Conservation (phyloP, 1,284 basidiomycete genomes). For the Filobasidium uniguttulatum region DNA sequence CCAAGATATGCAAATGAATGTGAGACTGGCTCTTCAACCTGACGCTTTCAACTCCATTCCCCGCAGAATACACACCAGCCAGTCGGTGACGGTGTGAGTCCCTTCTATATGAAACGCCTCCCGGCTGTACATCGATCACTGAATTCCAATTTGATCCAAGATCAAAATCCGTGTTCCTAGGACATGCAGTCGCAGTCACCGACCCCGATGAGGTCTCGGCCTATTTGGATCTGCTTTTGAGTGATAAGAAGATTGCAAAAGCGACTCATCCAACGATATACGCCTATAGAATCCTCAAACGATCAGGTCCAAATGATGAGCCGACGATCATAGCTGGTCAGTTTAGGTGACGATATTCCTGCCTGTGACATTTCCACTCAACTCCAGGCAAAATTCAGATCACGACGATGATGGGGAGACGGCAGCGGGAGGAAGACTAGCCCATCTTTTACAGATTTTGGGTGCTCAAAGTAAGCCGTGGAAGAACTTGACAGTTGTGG, state of each 20-base stretch:
- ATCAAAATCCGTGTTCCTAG: slow-evolving; percentile 68
- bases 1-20: neutral
- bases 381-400: slow-evolving; percentile 41
- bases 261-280: slow-evolving; percentile 81
- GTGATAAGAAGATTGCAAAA: slow-evolving; percentile 45
- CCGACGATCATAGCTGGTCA: slow-evolving; percentile 26
- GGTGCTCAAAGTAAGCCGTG: slow-evolving; percentile 24
- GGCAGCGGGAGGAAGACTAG: slow-evolving; percentile 71
- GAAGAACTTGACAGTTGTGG: neutral
- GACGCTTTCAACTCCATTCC: neutral
- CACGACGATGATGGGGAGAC: slow-evolving; percentile 89
- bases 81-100: slow-evolving; percentile 2
- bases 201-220: slow-evolving; percentile 63
- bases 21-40: neutral
- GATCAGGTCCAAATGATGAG: slow-evolving; percentile 24
- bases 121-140: slow-evolving; percentile 45
- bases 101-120: slow-evolving; percentile 1
- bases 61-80: neutral
- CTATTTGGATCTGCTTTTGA: slow-evolving; percentile 56
- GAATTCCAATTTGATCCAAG: slow-evolving; percentile 56
- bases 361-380: neutral
- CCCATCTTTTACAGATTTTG: slow-evolving; percentile 74
- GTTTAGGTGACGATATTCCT: slow-evolving; percentile 11
- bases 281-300: slow-evolving; percentile 44
- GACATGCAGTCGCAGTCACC: slow-evolving; percentile 62